These are phyloP conservation scores for Podaxis rugospora DNA, from an alignment of 768 basidiomycete species.

Conservation along the genomic window DNA sequence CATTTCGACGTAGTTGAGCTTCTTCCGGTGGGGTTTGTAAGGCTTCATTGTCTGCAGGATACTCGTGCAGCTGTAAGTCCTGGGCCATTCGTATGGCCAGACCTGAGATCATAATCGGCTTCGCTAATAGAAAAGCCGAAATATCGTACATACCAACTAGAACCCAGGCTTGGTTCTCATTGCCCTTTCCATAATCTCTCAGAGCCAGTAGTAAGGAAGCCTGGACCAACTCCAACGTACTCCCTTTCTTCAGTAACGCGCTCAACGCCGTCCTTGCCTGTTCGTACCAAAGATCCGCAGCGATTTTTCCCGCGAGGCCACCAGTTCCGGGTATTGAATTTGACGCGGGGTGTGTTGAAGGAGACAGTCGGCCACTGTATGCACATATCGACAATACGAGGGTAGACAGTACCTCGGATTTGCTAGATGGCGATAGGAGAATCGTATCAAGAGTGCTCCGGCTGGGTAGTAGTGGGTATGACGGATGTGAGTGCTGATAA, in stretches of 20 bases:
- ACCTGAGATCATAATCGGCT: constrained; percentile 7
- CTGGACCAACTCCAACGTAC: constrained; percentile 20
- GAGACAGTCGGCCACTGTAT: constrained; percentile 22
- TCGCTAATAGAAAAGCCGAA: background rate
- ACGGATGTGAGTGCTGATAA: constrained; percentile 20
- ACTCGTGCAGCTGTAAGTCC: constrained; percentile 17
- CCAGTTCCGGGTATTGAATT: constrained; percentile 9
- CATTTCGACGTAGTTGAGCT: constrained; percentile 14
- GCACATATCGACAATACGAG: constrained; percentile 24
- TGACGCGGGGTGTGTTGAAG: constrained; percentile 5
- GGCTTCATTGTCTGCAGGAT: background rate
- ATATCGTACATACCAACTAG: constrained; percentile 16
- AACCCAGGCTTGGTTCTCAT: constrained; percentile 25
- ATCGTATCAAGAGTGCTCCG: constrained; percentile 11
- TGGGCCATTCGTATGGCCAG: constrained; percentile 20
- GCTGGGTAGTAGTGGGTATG: constrained; percentile 21
- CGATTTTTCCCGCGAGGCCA: constrained; percentile 17
- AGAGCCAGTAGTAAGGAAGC: constrained; percentile 22
- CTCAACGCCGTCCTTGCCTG: constrained; percentile 15
- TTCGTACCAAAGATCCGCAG: constrained; percentile 25
- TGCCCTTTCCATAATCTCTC: constrained; percentile 23
- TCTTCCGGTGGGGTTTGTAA: constrained; percentile 12
- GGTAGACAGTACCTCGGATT: constrained; percentile 13
- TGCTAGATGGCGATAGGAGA: constrained; percentile 11
- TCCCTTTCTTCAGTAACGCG: constrained; percentile 10